Evolutionary conservation across 148 eudicot species (phyloP).

Genomic region (Vaccinium macrocarpon): DNA sequence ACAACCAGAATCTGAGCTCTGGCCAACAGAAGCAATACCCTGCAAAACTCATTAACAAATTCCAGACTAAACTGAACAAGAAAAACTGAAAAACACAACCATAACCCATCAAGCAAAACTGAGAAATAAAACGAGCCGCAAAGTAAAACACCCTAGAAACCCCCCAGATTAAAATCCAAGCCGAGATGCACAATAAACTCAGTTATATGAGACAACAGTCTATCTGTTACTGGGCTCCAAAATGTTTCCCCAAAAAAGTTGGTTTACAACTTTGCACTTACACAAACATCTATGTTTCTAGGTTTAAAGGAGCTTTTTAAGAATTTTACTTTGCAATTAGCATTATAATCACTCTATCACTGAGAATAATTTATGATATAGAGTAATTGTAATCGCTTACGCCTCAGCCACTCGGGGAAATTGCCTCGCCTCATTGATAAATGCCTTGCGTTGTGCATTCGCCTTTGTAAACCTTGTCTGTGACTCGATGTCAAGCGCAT

Average conservation of each 20-base stretch:
- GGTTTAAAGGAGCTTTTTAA: too few species aligned
- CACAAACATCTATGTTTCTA: too few species aligned
- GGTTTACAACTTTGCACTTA: too few species aligned
- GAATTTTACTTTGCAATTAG: too few species aligned
- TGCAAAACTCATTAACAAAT: neutral
- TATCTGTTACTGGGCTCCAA: constrained; percentile 33
- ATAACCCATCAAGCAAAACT: constrained; percentile 5
- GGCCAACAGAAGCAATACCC: neutral
- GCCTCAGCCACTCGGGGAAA: too few species aligned
- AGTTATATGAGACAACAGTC: constrained; percentile 31
- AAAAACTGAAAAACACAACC: neutral
- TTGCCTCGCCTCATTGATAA: too few species aligned
- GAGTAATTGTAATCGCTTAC: too few species aligned
- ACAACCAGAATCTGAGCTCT: neutral
- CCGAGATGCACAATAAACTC: neutral
- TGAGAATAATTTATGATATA: too few species aligned
- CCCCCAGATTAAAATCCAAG: neutral
- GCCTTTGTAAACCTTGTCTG: too few species aligned
- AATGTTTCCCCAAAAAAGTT: neutral
- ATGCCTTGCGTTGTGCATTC: too few species aligned
- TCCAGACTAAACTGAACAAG: neutral
- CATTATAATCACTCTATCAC: too few species aligned
- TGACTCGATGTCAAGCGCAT: too few species aligned
- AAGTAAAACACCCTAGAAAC: neutral
- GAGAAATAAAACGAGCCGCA: neutral